These are phyloP conservation scores for Calocera cornea DNA, from an alignment of 768 basidiomycete species.

Conservation along the genomic window DNA sequence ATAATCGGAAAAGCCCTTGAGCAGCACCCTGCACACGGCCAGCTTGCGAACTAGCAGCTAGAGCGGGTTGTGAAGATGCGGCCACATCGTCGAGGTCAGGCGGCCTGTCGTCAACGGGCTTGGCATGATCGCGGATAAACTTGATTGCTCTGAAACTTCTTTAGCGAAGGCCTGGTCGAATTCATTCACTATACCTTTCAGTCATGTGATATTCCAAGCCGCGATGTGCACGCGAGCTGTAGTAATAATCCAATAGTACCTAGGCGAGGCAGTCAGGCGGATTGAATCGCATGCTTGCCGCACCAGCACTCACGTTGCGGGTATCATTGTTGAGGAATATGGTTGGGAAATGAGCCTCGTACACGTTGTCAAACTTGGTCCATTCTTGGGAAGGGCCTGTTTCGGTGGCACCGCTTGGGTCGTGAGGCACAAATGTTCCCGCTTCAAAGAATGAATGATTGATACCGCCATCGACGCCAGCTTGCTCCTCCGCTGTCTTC, in stretches of 20 bases:
- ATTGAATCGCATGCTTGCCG: not conserved
- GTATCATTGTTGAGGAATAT: conserved; percentile 62
- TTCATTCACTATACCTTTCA: conserved; percentile 43
- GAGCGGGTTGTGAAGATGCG: conserved; percentile 9
- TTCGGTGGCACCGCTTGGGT: not conserved
- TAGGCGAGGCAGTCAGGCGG: conserved; percentile 23
- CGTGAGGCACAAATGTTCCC: not conserved
- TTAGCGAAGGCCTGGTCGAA: not conserved
- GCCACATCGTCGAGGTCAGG: conserved; percentile 20
- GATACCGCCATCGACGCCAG: not conserved
- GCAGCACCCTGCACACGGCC: conserved; percentile 3
- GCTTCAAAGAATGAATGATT: not conserved
- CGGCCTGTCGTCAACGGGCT: conserved; percentile 18
- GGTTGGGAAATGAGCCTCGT: conserved; percentile 77
- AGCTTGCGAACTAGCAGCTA: not conserved
- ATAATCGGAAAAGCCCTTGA: not conserved
- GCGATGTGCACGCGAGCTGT: conserved; percentile 57
- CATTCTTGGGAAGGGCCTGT: conserved; percentile 46
- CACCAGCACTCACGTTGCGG: conserved; percentile 49
- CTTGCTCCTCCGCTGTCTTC: not conserved
- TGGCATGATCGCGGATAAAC: conserved; percentile 74
- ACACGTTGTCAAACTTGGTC: conserved; percentile 79
- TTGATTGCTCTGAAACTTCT: conserved; percentile 49
- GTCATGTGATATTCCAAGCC: conserved; percentile 85
- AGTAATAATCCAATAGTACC: conserved; percentile 82